Evolutionary conservation across 179 eudicot genomes (phyloP).

Genomic region (Pouteria campechiana): DNA sequence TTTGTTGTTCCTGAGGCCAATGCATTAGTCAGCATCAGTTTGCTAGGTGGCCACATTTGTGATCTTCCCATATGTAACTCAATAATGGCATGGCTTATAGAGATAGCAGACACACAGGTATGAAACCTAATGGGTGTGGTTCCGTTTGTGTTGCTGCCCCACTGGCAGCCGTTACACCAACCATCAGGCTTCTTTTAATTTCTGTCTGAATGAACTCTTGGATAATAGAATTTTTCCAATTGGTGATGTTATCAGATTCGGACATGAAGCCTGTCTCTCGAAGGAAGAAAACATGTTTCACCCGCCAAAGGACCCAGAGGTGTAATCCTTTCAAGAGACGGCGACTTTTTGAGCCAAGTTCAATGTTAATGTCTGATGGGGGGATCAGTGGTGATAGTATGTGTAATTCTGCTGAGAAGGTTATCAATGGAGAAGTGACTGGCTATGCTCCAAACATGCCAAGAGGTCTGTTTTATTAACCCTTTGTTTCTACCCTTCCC

Average conservation of each 20-base stretch:
- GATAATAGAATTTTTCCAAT: background rate
- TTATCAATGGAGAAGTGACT: conserved; percentile 23
- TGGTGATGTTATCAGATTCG: conserved; percentile 28
- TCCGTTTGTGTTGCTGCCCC: too few species aligned
- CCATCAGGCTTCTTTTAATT: too few species aligned
- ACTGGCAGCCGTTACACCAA: too few species aligned
- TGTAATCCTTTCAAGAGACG: conserved; percentile 61
- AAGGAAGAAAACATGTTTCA: conserved; percentile 35
- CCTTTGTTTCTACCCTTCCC: background rate
- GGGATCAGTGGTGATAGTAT: conserved; percentile 71
- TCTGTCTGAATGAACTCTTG: background rate
- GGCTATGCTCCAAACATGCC: conserved; percentile 19
- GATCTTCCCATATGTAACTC: too few species aligned
- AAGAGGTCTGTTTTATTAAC: conserved; percentile 26
- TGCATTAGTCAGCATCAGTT: too few species aligned
- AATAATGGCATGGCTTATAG: too few species aligned
- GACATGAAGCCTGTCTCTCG: conserved; percentile 30
- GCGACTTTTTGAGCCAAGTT: conserved; percentile 40
- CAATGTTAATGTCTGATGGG: conserved; percentile 37
- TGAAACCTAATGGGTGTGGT: too few species aligned
- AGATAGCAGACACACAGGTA: too few species aligned
- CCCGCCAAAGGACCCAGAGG: conserved; percentile 40
- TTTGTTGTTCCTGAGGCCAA: background rate
- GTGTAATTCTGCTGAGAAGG: conserved; percentile 62
- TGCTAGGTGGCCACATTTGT: too few species aligned